These are phyloP conservation scores for Lagerstroemia speciosa DNA, from an alignment of 345 rosid genomes.

Conservation along the genomic window DNA sequence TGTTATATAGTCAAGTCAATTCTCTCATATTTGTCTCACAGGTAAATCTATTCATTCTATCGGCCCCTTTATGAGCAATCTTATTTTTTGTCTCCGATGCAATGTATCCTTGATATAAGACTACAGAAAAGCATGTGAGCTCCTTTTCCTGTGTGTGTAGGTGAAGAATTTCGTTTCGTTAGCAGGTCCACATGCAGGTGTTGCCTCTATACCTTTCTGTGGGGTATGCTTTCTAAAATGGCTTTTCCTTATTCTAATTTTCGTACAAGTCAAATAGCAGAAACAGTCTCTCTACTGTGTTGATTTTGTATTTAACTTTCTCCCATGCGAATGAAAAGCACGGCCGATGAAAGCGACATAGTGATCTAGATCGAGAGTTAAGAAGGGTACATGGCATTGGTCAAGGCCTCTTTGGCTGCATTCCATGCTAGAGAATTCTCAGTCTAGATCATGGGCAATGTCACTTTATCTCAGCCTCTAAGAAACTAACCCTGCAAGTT, in stretches of 20 bases:
- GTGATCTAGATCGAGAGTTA: background rate
- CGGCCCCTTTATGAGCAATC: too few species aligned
- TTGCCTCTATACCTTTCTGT: constrained; percentile 77
- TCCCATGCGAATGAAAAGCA: background rate
- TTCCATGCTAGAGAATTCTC: too few species aligned
- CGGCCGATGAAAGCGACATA: background rate
- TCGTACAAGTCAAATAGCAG: background rate
- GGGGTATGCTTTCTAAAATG: constrained; percentile 37
- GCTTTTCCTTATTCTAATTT: background rate
- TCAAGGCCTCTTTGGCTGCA: background rate
- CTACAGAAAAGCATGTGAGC: background rate
- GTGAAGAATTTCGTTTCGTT: constrained; percentile 71
- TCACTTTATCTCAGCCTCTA: too few species aligned
- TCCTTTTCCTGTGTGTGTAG: constrained; percentile 24
- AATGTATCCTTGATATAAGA: background rate
- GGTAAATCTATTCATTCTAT: too few species aligned
- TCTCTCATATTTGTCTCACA: background rate
- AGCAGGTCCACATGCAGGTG: constrained; percentile 82
- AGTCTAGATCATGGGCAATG: too few species aligned
- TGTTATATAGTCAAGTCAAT: background rate
- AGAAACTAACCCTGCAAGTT: too few species aligned
- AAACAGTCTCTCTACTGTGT: background rate
- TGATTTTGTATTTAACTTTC: too few species aligned
- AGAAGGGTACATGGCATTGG: too few species aligned
- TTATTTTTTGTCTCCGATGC: background rate